A percentile compares a stretch with the other conserved stretches of the same genome.
These are phyloP conservation scores for Verruconis gallopava DNA, from an alignment of 2,329 filamentous ascomycete species.

Conservation along the genomic window DNA sequence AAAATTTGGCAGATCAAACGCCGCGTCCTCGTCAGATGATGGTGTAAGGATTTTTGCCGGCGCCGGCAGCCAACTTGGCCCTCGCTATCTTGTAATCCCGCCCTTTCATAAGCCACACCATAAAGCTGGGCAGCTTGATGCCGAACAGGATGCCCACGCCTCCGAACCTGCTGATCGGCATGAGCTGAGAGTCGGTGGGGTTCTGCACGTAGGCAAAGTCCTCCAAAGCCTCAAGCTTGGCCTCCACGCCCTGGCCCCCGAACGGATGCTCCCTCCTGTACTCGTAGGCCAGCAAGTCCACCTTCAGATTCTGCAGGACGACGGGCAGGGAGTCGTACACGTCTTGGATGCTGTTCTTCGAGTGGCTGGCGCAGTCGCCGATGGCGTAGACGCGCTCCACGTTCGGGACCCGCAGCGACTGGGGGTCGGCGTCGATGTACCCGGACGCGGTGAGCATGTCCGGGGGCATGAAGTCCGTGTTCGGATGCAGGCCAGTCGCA, in stretches of 20 bases:
- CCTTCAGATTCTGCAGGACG: constrained; percentile 21
- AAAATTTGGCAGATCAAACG: too few relatives aligned
- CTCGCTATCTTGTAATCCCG: constrained; percentile 22
- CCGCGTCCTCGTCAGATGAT: too few relatives aligned
- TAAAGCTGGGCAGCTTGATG: constrained; percentile 20
- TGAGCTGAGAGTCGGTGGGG: constrained; percentile 13
- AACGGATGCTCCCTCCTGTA: constrained; percentile 20
- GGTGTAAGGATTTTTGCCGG: constrained; percentile 6
- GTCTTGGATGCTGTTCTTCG: constrained; percentile 21
- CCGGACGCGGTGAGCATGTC: constrained; percentile 32
- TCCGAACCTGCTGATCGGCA: constrained; percentile 21
- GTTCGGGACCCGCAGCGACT: constrained; percentile 29
- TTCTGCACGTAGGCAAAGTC: constrained; percentile 16
- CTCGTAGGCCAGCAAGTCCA: constrained; percentile 22
- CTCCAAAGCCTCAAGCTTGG: constrained; percentile 15
- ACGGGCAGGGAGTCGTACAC: constrained; percentile 24
- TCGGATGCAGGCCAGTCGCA: constrained; percentile 38
- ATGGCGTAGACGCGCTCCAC: constrained; percentile 23
- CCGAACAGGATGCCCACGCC: constrained; percentile 26
- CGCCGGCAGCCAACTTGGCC: constrained; percentile 10
- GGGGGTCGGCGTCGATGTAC: constrained; percentile 35
- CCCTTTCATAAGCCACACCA: constrained; percentile 23
- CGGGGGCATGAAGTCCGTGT: constrained; percentile 38
- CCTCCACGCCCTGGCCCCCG: constrained; percentile 14
- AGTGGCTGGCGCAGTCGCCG: constrained; percentile 23